These are phyloP conservation scores for Ophiostoma sp. DNA, from an alignment of 2,329 filamentous ascomycete species.

Conservation along the genomic window DNA sequence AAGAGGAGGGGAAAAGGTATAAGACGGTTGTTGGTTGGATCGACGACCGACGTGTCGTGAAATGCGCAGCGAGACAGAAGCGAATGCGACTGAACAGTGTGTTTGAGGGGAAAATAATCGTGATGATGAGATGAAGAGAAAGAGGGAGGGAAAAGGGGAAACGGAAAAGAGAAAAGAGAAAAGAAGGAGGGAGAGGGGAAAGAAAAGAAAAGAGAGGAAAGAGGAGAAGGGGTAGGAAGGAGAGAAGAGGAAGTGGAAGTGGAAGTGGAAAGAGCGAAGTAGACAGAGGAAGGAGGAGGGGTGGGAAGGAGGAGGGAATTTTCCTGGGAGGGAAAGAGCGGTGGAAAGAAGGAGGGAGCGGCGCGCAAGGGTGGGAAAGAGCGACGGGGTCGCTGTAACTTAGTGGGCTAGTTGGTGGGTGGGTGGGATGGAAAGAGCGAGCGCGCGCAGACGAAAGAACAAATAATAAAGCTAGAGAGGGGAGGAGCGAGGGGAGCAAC, in stretches of 20 bases:
- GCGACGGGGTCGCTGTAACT: slow-evolving; percentile 19
- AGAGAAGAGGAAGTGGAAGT: slow-evolving; percentile 25
- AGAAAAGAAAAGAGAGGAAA: slow-evolving; percentile 21
- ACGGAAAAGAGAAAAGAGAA: slow-evolving; percentile 18
- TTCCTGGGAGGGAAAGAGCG: slow-evolving; percentile 26
- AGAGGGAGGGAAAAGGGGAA: neutral
- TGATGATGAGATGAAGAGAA: slow-evolving; percentile 3
- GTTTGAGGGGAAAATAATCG: neutral
- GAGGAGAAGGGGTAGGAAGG: slow-evolving; percentile 27
- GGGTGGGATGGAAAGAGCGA: slow-evolving; percentile 10
- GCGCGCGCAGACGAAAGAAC: slow-evolving; percentile 27
- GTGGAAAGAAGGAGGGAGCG: slow-evolving; percentile 26
- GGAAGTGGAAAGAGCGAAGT: slow-evolving; percentile 25
- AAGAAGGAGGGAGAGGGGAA: slow-evolving; percentile 19
- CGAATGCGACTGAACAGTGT: neutral
- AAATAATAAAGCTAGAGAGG: slow-evolving; percentile 27
- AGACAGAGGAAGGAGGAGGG: slow-evolving; percentile 28
- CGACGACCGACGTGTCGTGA: slow-evolving; percentile 6
- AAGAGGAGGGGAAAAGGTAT: slow-evolving; percentile 9
- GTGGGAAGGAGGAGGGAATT: slow-evolving; percentile 26
- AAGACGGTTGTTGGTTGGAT: neutral
- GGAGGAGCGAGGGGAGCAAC: slow-evolving; percentile 26
- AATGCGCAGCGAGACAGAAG: slow-evolving; percentile 4
- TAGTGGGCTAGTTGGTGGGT: slow-evolving; percentile 14
- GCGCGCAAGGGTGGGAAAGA: slow-evolving; percentile 23